These are phyloP conservation scores for Fraxinus pennsylvanica DNA, from an alignment of 257 asterid genomes.

Conservation along the genomic window DNA sequence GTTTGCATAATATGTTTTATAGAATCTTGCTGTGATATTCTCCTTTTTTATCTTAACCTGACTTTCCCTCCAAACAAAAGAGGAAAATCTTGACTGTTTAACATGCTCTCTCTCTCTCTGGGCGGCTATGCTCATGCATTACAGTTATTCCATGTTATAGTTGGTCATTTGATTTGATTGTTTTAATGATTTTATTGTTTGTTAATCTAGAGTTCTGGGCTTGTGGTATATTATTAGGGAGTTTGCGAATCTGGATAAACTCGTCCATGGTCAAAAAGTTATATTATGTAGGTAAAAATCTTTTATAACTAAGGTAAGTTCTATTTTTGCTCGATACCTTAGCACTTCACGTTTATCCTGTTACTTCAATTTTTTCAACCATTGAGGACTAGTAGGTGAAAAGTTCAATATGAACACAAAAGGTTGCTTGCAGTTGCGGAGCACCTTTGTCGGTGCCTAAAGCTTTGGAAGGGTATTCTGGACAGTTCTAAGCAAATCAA, in stretches of 20 bases:
- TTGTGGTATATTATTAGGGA: too few species aligned
- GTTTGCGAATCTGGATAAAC: too few species aligned
- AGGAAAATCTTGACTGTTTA: neutral
- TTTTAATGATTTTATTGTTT: too few species aligned
- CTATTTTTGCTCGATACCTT: neutral
- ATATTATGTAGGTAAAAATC: neutral
- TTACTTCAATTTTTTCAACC: too few species aligned
- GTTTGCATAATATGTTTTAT: neutral
- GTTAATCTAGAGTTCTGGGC: too few species aligned
- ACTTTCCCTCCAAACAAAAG: neutral
- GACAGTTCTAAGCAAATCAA: neutral
- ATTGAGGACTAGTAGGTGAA: too few species aligned
- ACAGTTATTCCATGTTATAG: too few species aligned
- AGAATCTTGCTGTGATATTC: neutral
- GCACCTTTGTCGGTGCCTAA: too few species aligned
- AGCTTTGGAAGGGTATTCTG: neutral
- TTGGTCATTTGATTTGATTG: too few species aligned
- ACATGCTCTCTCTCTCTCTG: neutral
- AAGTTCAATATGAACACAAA: too few species aligned
- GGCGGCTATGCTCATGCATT: too few species aligned
- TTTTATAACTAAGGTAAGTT: neutral
- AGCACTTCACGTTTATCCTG: neutral
- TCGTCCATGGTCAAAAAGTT: neutral
- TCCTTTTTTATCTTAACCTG: neutral
- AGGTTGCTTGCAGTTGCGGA: too few species aligned